Base-by-base conservation (phyloP, 108 stramenopile genomes). In the Skeletonema marinoi region DNA sequence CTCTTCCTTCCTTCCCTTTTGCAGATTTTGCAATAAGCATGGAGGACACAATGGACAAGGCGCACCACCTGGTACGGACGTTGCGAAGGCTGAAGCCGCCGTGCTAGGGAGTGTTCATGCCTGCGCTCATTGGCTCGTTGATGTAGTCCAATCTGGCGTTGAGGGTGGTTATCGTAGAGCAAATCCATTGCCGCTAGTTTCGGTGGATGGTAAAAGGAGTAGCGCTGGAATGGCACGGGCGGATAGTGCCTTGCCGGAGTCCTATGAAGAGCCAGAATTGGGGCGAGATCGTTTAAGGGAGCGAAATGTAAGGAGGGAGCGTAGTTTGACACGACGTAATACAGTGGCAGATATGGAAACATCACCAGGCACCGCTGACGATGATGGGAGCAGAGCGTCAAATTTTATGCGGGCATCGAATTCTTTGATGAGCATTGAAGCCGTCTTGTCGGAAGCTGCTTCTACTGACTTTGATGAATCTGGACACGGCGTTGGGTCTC, bases 11-110 rank as follows among this genome's bases (percentile, higher is more conserved):
- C 46, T 48, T 4, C 39, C 11, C 39, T 19, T 50, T 19, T 6
- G 5, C 16, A 50, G 50, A 69, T 83, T 94, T 32, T 81, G 93
- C 67, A 8, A 51, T 39, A 70, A 63, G 29, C 89, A 89, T 65
- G 87, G 87, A 13, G 69, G 69, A n/a, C 68, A 50, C 0, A 32
- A 36, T 12, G 68, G 33, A 21, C 30, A 16, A 11, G 74, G 67
- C 3, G 66, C 56, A 30, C 66, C 67, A 2, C 25, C 60, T 16
- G 71, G 77, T 3, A 58, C 81, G 17, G 66, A 64, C 11, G 71
- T 73, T 36, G 63, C 71, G 2, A 65, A 14, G 0, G 70, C 67
- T 25, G 80, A 81, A 66, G 70, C 80, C 2, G 73, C 80, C 9
- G 80, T 81, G 6, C 60, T 75, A 63, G 80, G 80, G 31, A 60